These are phyloP conservation scores for Decorospora gaudefroyi DNA, from an alignment of 2,329 filamentous ascomycete species.

Conservation along the genomic window DNA sequence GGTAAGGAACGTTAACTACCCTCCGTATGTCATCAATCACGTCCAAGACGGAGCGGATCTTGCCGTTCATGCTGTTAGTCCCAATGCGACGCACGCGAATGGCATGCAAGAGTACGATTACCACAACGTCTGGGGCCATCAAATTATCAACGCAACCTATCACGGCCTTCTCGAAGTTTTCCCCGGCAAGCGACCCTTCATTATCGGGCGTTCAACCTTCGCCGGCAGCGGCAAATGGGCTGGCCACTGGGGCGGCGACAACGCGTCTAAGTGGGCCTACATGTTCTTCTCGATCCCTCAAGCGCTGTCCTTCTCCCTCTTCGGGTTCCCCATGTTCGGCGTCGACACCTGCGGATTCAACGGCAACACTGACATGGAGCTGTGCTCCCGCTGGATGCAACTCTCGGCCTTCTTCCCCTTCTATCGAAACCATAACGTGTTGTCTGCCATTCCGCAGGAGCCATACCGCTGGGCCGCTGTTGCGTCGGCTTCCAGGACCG, in stretches of 20 bases:
- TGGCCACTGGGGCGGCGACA: slow-evolving; percentile 80
- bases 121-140: slow-evolving; percentile 72
- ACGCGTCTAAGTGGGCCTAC: slow-evolving; percentile 69
- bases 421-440: slow-evolving; percentile 74
- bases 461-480: slow-evolving; percentile 72
- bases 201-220: slow-evolving; percentile 83
- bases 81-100: slow-evolving; percentile 76
- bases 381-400: slow-evolving; percentile 76
- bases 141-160: slow-evolving; percentile 78
- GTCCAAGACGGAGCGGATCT: slow-evolving; percentile 66
- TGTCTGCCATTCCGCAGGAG: slow-evolving; percentile 67
- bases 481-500: slow-evolving; percentile 64
- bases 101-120: slow-evolving; percentile 78
- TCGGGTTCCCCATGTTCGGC: slow-evolving; percentile 77
- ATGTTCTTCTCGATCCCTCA: slow-evolving; percentile 80
- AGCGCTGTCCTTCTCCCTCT: slow-evolving; percentile 73
- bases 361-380: slow-evolving; percentile 68
- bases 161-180: slow-evolving; percentile 67
- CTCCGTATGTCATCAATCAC: slow-evolving; percentile 77
- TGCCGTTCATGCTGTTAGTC: slow-evolving; percentile 71
- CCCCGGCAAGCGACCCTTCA: slow-evolving; percentile 74
- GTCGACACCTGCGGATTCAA: slow-evolving; percentile 67
- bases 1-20: slow-evolving; percentile 69
- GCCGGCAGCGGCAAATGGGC: slow-evolving; percentile 74
- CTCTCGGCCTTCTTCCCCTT: slow-evolving; percentile 76